phyloP scores from a whole-genome alignment of 306 rosid species.

The Cicer chorassanicum region DNA sequence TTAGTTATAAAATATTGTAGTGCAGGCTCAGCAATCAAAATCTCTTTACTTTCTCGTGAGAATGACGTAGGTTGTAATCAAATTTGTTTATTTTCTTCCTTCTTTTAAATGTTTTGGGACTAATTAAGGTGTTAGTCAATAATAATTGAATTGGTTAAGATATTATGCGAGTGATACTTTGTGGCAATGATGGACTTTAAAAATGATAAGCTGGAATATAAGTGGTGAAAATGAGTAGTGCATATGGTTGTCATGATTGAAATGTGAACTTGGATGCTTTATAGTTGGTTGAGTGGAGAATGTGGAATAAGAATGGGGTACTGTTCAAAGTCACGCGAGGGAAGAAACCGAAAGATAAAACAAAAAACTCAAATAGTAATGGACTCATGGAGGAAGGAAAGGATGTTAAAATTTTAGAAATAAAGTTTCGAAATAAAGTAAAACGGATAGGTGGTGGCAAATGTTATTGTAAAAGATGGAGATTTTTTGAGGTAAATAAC shows the following conservation, averaged over 20 bases:
- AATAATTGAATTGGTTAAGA: slow-evolving; percentile 42
- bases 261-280: slow-evolving; percentile 65
- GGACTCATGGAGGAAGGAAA: slow-evolving; percentile 16
- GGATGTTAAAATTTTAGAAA: not conserved
- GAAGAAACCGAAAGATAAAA: not conserved
- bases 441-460: slow-evolving; percentile 29
- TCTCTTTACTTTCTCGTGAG: slow-evolving; percentile 45
- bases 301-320: slow-evolving; percentile 43
- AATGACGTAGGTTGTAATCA: slow-evolving; percentile 38
- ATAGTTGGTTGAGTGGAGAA: slow-evolving; percentile 52
- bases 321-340: slow-evolving; percentile 66
- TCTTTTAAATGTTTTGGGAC: not conserved
- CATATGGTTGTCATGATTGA: slow-evolving; percentile 73
- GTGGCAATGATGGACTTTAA: slow-evolving; percentile 44
- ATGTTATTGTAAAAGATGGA: slow-evolving; percentile 3
- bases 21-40: slow-evolving; percentile 50
- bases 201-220: slow-evolving; percentile 42
- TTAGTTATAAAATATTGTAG: slow-evolving; percentile 44
- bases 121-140: slow-evolving; percentile 30
- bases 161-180: slow-evolving; percentile 16
- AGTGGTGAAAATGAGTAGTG: slow-evolving; percentile 44
- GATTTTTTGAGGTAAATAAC: too few species aligned
- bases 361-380: not conserved
- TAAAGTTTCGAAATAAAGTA: slow-evolving; percentile 2
- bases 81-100: not conserved